A percentile compares a stretch with the other conserved stretches of the same genome.
phyloP scores from a whole-genome alignment of 2,329 filamentous ascomycete genomes.

The Lasiodiplodia gonubiensis region DNA sequence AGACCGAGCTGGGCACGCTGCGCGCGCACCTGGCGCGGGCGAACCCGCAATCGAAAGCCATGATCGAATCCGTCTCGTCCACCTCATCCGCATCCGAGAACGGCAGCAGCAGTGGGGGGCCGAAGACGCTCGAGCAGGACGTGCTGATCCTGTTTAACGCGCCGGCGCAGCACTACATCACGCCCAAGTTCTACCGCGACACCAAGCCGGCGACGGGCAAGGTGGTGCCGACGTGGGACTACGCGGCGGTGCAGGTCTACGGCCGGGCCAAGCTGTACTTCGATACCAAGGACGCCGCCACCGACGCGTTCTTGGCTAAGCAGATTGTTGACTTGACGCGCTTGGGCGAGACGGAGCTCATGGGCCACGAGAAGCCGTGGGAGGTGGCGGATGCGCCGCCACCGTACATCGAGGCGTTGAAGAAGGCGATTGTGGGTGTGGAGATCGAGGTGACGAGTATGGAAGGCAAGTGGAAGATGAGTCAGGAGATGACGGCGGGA shows the following conservation, averaged over 20 bases:
- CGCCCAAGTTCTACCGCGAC: conserved; percentile 70
- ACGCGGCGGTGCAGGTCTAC: conserved; percentile 68
- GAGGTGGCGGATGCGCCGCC: conserved; percentile 62
- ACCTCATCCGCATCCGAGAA: not conserved
- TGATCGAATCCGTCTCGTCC: conserved; percentile 55
- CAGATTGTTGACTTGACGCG: conserved; percentile 62
- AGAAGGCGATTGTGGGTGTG: conserved; percentile 63
- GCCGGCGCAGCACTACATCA: conserved; percentile 67
- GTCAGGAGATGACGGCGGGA: conserved; percentile 24
- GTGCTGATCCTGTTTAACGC: conserved; percentile 68
- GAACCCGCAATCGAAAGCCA: conserved; percentile 68
- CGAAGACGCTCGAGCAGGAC: conserved; percentile 51
- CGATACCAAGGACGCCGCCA: conserved; percentile 55
- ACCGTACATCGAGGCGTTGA: conserved; percentile 61
- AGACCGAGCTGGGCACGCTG: conserved; percentile 53
- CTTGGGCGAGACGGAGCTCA: conserved; percentile 59
- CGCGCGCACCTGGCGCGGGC: conserved; percentile 67
- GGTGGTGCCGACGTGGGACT: conserved; percentile 75
- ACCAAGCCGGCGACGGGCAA: conserved; percentile 70
- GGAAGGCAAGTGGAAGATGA: conserved; percentile 39
- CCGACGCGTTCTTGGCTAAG: conserved; percentile 54
- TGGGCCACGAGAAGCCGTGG: conserved; percentile 63
- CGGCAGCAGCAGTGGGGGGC: not conserved
- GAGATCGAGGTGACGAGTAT: conserved; percentile 35
- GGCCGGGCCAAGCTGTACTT: conserved; percentile 62